phyloP scores from a whole-genome alignment of 129 eudicot genomes.

The sunflower (Helianthus annuus) region HanXRQr2.0-SUNRISE NC_035444.2:35001029-35001528 shows the following conservation, averaged over 20 bases:
- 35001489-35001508: conserved; percentile 35
- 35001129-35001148: conserved; percentile 25
- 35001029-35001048: conserved; percentile 8
- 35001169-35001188: conserved; percentile 15
- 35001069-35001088: conserved; percentile 18
- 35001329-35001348: conserved; percentile 38
- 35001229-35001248: conserved; percentile 21
- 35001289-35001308: conserved; percentile 24
- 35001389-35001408: conserved; percentile 41
- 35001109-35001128: conserved; percentile 15
- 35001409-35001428: conserved; percentile 44
- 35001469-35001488: conserved; percentile 45
- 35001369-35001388: conserved; percentile 23
- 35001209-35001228: conserved; percentile 19
- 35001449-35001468: conserved; percentile 32
- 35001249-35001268: conserved; percentile 23
- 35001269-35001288: conserved; percentile 33
- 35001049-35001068: conserved; percentile 29
- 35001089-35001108: conserved; percentile 22
- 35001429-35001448: conserved; percentile 27
- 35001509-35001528: conserved; percentile 43
- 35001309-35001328: conserved; percentile 37
- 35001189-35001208: conserved; percentile 4
- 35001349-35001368: conserved; percentile 38
- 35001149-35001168: conserved; percentile 42